A percentile compares a stretch with the other conserved stretches of the same genome.
phyloP scores from a whole-genome alignment of 2,329 filamentous ascomycete species.

The Penicillium sp. region DNA sequence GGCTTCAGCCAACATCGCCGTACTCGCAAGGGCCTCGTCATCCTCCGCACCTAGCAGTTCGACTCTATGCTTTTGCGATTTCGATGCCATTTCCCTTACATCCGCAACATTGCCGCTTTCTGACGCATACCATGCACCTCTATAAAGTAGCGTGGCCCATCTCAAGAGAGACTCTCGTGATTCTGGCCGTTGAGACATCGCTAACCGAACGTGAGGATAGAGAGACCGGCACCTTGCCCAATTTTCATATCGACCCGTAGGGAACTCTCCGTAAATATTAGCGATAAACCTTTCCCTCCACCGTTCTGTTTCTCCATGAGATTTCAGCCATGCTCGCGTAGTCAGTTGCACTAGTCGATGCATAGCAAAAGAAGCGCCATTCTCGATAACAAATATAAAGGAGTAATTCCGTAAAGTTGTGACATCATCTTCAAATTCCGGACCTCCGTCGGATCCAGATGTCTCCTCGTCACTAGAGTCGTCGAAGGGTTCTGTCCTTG shows the following conservation, averaged over 20 bases:
- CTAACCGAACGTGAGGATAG: constrained; percentile 24
- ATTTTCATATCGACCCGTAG: constrained; percentile 20
- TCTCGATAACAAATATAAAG: constrained; percentile 9
- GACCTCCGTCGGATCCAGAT: neutral
- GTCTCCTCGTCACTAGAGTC: neutral
- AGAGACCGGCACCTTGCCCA: constrained; percentile 23
- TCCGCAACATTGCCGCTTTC: neutral
- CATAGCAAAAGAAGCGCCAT: constrained; percentile 21
- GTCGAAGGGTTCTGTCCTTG: neutral
- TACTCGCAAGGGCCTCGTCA: neutral
- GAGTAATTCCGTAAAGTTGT: neutral
- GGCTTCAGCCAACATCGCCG: neutral
- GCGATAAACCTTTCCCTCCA: constrained; percentile 27
- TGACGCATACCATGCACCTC: neutral
- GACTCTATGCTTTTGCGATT: neutral
- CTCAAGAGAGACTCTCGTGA: neutral
- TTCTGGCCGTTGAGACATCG: constrained; percentile 9
- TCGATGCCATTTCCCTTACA: neutral
- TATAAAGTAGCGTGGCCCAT: neutral
- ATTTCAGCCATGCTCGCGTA: constrained; percentile 26
- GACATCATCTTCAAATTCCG: neutral
- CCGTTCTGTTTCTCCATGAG: constrained; percentile 17
- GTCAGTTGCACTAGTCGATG: constrained; percentile 28
- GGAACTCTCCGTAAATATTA: constrained; percentile 14
- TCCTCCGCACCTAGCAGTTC: neutral